phyloP scores from a whole-genome alignment of 148 eudicot species.

The Limonium bicolor region DNA sequence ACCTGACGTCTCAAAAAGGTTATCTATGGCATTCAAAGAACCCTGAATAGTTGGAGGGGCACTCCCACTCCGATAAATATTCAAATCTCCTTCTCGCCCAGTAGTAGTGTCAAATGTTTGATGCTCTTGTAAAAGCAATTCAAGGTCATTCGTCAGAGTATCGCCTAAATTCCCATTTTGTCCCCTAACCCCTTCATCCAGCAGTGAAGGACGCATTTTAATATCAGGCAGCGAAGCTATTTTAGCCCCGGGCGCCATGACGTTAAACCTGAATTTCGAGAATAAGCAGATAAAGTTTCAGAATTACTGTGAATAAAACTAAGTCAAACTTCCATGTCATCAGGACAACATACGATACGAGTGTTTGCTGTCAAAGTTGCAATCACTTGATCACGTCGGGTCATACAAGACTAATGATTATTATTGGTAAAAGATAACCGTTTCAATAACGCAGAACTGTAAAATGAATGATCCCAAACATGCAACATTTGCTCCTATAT shows the following conservation, averaged over 20 bases:
- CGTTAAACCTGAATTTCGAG: constrained; percentile 3
- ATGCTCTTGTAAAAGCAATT: constrained; percentile 18
- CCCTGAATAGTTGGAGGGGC: constrained; percentile 59
- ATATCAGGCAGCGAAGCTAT: constrained; percentile 8
- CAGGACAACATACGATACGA: too few species aligned
- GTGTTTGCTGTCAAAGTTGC: too few species aligned
- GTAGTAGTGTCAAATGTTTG: constrained; percentile 4
- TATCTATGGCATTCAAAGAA: constrained; percentile 27
- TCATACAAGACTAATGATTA: too few species aligned
- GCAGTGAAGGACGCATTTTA: constrained; percentile 7
- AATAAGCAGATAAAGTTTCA: neutral
- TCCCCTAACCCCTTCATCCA: constrained; percentile 13
- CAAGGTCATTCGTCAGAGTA: constrained; percentile 25
- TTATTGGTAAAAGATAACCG: neutral
- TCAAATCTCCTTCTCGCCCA: constrained; percentile 19
- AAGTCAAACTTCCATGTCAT: too few species aligned
- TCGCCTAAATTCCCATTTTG: constrained; percentile 18
- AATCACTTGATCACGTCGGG: neutral
- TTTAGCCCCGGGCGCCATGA: constrained; percentile 10
- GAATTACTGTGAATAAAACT: neutral
- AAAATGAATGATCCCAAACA: neutral
- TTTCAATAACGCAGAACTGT: too few species aligned
- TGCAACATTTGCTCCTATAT: neutral
- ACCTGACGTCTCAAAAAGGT: constrained; percentile 17
- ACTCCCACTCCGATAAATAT: constrained; percentile 48